These are phyloP conservation scores for Xylaria polymorpha DNA, from an alignment of 2,329 filamentous ascomycete species.

Conservation along the genomic window DNA sequence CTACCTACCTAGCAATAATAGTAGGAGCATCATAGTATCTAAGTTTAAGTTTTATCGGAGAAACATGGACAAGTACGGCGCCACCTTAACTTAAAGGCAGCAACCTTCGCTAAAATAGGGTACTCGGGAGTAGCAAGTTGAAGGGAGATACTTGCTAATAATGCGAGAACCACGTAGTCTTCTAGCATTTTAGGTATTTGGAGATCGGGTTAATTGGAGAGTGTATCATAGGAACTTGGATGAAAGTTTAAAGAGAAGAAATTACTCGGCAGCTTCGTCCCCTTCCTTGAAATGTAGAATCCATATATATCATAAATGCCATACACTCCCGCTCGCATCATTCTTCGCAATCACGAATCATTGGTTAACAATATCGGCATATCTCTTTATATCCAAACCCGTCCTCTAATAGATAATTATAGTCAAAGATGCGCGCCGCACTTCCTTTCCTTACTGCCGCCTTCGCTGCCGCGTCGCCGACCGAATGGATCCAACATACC, in stretches of 20 bases:
- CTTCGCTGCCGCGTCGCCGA: background rate
- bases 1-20: background rate
- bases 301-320: background rate
- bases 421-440: conserved; percentile 20
- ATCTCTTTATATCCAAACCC: background rate
- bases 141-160: background rate
- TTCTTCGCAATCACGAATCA: background rate
- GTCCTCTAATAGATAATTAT: background rate
- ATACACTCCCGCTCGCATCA: background rate
- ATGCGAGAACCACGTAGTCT: background rate
- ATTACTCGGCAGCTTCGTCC: background rate
- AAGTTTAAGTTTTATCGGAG: background rate
- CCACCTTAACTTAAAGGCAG: background rate
- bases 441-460: conserved; percentile 19
- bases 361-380: background rate
- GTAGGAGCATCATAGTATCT: background rate
- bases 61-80: background rate
- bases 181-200: background rate
- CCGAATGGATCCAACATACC: background rate
- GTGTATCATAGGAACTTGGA: background rate
- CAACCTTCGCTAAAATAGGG: background rate
- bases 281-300: background rate
- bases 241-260: background rate
- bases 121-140: background rate
- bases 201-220: background rate